These are phyloP conservation scores for Nitzschia sp. DNA, from an alignment of 108 stramenopile species.

Conservation along the genomic window DNA sequence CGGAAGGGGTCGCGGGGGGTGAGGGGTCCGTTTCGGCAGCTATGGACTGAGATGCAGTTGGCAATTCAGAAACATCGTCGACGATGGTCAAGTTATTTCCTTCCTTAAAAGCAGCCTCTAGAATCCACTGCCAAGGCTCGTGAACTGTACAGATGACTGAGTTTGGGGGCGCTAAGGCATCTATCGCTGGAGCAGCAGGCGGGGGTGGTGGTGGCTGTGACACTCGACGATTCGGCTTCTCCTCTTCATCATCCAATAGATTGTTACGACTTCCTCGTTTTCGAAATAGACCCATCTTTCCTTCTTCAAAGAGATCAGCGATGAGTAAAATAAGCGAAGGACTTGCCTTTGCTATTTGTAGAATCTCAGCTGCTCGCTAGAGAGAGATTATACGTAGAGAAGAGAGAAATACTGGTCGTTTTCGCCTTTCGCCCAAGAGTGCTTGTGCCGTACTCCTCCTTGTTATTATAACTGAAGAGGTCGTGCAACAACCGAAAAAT, in stretches of 20 bases:
- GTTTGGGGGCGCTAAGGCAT: neutral
- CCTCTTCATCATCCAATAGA: neutral
- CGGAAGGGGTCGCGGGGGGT: slow-evolving; percentile 10
- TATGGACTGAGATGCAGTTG: neutral
- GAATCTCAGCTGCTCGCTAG: too few species aligned
- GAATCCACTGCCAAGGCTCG: slow-evolving; percentile 35
- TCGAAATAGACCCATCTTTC: slow-evolving; percentile 8
- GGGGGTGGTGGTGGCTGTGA: neutral
- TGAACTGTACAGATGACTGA: slow-evolving; percentile 14
- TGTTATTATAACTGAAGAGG: too few species aligned
- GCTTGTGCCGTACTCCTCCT: too few species aligned
- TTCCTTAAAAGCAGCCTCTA: slow-evolving; percentile 16
- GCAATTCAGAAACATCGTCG: slow-evolving; percentile 11
- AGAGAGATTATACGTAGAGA: too few species aligned
- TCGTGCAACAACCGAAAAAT: too few species aligned
- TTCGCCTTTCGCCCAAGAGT: too few species aligned
- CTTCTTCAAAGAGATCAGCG: too few species aligned
- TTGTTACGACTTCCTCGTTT: neutral
- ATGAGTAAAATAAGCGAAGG: too few species aligned
- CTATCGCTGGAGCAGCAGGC: neutral
- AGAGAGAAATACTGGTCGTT: too few species aligned
- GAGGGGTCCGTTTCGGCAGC: neutral
- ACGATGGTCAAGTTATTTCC: slow-evolving; percentile 14
- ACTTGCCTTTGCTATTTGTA: too few species aligned
- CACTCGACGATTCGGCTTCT: too few species aligned